These are phyloP conservation scores for Polytrichum formosum DNA, from an alignment of 225 moss, liverwort and hornwort species.

Conservation along the genomic window DNA sequence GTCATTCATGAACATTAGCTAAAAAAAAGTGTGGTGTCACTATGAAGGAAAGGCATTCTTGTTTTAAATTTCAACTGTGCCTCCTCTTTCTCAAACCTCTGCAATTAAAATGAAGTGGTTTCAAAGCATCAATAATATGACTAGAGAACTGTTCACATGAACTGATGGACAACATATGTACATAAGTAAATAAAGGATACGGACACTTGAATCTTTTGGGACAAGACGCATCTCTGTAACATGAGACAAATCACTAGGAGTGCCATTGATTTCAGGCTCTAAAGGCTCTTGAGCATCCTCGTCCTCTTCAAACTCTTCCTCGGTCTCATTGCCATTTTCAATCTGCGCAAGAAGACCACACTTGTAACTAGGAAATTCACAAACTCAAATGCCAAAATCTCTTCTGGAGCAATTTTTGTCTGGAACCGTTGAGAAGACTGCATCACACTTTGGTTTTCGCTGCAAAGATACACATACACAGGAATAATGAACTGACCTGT, in stretches of 20 bases:
- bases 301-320: slow-evolving; percentile 61
- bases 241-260: slow-evolving; percentile 51
- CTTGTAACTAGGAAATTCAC: not conserved
- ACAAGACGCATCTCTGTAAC: slow-evolving; percentile 97
- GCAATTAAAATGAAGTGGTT: no score
- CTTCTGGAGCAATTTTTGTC: not conserved
- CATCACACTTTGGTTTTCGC: not conserved
- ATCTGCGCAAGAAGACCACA: slow-evolving; percentile 34
- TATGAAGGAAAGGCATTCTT: no score
- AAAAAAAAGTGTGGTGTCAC: no score
- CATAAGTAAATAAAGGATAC: slow-evolving; percentile 59
- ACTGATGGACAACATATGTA: no score
- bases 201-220: slow-evolving; percentile 70
- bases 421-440: not conserved
- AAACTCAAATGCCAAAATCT: not conserved
- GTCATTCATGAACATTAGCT: no score
- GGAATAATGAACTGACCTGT: slow-evolving; percentile 51
- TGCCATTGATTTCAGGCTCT: slow-evolving; percentile 53
- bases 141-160: no score
- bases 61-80: no score
- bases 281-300: slow-evolving; percentile 56
- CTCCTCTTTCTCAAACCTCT: no score
- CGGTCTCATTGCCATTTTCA: slow-evolving; percentile 61
- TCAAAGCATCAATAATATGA: no score
- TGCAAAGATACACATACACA: not conserved